Base-by-base conservation (phyloP, 345 rosid genomes). In the Aquilaria sinensis region DNA sequence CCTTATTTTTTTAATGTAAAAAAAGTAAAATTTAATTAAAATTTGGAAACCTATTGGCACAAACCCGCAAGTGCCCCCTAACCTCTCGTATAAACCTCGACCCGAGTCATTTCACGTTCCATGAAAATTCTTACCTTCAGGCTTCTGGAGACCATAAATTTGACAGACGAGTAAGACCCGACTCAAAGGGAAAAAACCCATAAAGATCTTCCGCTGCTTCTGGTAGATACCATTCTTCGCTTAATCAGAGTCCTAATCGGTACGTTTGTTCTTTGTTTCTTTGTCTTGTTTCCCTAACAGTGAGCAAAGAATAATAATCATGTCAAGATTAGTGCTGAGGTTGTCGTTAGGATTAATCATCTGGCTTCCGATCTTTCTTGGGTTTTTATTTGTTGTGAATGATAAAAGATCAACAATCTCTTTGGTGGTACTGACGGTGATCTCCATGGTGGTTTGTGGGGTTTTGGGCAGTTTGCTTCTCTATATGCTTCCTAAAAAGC, bases 401-500 rank as follows among this genome's bases (percentile, higher is more conserved):
- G 61, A 15, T 61, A 48, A 43, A 37, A 15, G 37, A 15, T 67
- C 41, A 33, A 47, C 57, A 31, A 4, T 15, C 31, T 56, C 57
- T 6, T 58, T 29, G 60, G 53, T 71, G 54, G 63, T 69, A 70
- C 48, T 79, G 60, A 56, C 62, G 51, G 52, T 75, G 66, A 70
- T 81, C 56, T 72, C 71, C 32, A 58, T 79, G 78, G 82, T 71
- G 6, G 60, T 74, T 69, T 79, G 71, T 78, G 67, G 69, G 58
- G 57, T 81, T 66, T 74, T 84, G 61, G 77, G 76, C 81, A 83
- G 87, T 66, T 74, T 83, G 45, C 77, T 77, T 68, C 85, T 80
- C 93, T 88, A 79, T 86, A 94, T 94, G 97, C 99, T 90, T 90
- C 96, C 90, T 74, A 76, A 74, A 71, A 94, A 86, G 90, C 85